Evolutionary conservation across 164 flowering plant genomes (phyloP), one percentile per base, ranked within the genome.

Genomic region (Magnolia officinalis): DNA sequence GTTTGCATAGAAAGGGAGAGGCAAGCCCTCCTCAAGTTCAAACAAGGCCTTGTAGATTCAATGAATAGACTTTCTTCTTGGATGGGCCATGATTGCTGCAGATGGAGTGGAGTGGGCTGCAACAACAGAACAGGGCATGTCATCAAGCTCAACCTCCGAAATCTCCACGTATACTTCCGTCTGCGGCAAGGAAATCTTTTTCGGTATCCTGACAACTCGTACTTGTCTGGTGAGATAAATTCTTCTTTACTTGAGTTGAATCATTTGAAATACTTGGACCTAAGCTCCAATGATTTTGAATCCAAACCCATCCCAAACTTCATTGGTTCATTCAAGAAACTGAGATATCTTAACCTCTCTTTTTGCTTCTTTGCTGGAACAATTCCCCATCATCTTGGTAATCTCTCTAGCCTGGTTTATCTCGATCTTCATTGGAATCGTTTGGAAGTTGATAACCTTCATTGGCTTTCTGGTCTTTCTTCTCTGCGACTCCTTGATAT

Each of bases 1-100:
- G 14, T 16, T 14, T 76, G 78, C 73, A 9, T 21, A 1, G 78
- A 76, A 45, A 26, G 6, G 5, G 78, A 76, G 65, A 76, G 78
- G 24, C 16, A 45, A 45, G 73, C 78, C 0, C 78, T 76, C 49
- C 8, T 63, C 58, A 70, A 76, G 13, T 76, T 76, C 69, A 70
- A 49, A 58, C 26, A 63, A 1, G 68, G 73, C 8, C 59, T 76
- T 2, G 4, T 29, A 19, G 78, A 76, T 23, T 69, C 78, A 1
- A 8, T n/a, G 4, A 31, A 31, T 11, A 61, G 55, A 2, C 69
- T 76, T 20, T 20, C 78, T 59, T 76, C 78, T 2, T 76, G 78
- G 78, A 59, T 20, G 1, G 37, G 55, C 24, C 18, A 14, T 45
- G 58, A 70, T 45, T 70, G 72, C 52, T 70, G 72, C 14, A 20